A percentile compares a stretch with the other conserved stretches of the same genome.
Conservation (phyloP, 163 green algal genomes). For the Dunaliella salina region DNA sequence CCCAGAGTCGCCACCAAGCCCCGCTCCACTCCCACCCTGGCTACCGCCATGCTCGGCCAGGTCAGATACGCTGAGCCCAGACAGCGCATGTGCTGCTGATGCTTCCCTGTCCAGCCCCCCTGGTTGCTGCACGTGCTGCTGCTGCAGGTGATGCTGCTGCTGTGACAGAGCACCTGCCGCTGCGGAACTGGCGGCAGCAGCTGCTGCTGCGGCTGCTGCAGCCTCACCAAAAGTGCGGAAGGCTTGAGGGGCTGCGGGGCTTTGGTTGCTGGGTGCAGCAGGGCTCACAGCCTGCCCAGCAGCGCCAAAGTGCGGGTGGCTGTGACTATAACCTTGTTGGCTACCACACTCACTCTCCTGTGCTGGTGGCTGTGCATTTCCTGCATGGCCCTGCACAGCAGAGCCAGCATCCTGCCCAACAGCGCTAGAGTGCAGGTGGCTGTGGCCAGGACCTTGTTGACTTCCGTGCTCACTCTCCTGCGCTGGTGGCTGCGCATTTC, state of each 20-base stretch:
- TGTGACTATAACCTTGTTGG: too few relatives aligned
- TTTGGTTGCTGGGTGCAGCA: background rate
- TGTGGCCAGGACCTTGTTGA: too few relatives aligned
- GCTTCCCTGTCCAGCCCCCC: background rate
- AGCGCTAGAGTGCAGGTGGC: too few relatives aligned
- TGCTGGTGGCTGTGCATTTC: too few relatives aligned
- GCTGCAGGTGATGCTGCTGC: background rate
- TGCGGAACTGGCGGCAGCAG: conserved; percentile 1
- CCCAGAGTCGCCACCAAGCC: background rate
- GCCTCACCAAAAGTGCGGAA: conserved; percentile 2
- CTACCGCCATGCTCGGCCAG: background rate
- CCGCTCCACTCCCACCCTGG: background rate
- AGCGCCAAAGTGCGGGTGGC: too few relatives aligned
- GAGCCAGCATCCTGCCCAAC: too few relatives aligned
- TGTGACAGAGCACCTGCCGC: conserved; percentile 10
- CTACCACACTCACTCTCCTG: too few relatives aligned
- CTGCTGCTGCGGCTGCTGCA: background rate
- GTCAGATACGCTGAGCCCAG: background rate
- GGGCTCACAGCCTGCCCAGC: too few relatives aligned
- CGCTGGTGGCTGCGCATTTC: too few relatives aligned
- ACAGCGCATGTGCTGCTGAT: background rate
- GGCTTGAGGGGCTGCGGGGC: background rate
- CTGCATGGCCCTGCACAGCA: conserved; percentile 4
- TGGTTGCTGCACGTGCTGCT: background rate
- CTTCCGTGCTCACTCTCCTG: too few relatives aligned